These are phyloP conservation scores for Speleostelium caveatum DNA, from an alignment of 78 protist species.

Conservation along the genomic window DNA sequence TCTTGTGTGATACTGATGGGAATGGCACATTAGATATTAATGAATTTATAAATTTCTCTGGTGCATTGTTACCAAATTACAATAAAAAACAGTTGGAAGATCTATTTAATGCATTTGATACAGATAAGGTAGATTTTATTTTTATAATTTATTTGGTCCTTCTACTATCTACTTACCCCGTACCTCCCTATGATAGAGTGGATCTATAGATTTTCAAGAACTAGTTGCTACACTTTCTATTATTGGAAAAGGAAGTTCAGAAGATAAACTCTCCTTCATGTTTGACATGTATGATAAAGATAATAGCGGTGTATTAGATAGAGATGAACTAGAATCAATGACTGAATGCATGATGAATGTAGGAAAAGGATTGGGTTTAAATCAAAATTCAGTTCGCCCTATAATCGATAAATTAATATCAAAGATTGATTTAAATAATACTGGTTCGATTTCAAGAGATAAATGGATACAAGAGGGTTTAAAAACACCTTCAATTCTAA, in stretches of 20 bases:
- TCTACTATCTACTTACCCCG: neutral
- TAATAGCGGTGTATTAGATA: neutral
- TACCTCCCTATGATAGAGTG: neutral
- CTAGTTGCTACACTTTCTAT: conserved; percentile 17
- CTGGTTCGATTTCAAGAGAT: no score
- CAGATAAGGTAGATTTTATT: conserved; percentile 5
- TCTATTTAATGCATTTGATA: conserved; percentile 45
- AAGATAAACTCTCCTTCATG: neutral
- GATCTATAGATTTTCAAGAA: conserved; percentile 47
- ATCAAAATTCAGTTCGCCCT: no score
- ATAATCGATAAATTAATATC: no score
- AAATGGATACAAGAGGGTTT: no score
- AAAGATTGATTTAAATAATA: no score
- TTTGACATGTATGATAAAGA: conserved; percentile 59
- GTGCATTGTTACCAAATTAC: conserved; percentile 1
- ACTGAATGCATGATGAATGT: no score
- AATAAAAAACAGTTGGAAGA: neutral
- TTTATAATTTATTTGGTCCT: neutral
- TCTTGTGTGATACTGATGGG: neutral
- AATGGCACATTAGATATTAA: conserved; percentile 9
- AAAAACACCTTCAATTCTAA: no score
- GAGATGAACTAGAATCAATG: no score
- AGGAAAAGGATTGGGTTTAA: no score
- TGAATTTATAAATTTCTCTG: conserved; percentile 33
- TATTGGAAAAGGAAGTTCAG: conserved; percentile 28